Evolutionary conservation across 2,329 filamentous ascomycete genomes (phyloP), one percentile per base, ranked within the genome.

Genomic region (Tolypocladium tundrense): DNA sequence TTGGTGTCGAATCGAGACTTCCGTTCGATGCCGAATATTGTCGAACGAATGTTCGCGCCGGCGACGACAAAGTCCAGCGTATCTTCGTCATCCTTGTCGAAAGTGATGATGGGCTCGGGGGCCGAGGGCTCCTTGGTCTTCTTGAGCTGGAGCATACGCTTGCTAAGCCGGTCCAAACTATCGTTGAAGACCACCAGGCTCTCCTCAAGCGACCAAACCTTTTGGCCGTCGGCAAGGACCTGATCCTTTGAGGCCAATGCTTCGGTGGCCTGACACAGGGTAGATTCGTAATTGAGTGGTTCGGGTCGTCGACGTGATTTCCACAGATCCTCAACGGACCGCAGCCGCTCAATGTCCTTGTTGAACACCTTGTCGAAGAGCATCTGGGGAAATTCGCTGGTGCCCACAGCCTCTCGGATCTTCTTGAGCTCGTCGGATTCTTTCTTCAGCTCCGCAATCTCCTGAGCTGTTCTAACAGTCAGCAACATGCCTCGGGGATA

Each of bases 1-100:
- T 99, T 99, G 67, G 94, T 92, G 69, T 97, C 92, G 68, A 97
- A 99, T 59, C 95, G 91, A 27, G 91, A 96, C 70, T 91, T 93
- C 5, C 79, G 76, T 57, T 93, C 88, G 59, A 99, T 96, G 58
- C 86, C 88, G 68, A 99, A 99, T n/a, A 96, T 81, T 31, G 84
- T 79, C 1, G 93, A 94, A 51, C 94, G 85, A 31, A 99, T 83
- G 67, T 99, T 99, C 37, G 93, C 91, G 64, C 88, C 90, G 0
- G 94, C 86, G 1, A 91, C 84, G 8, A 99, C 94, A 70, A 99
- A 97, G 68, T 99, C 92, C 9, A 99, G 79, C 0, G 93, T 97
- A 68, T 97, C 93, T 41, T 87, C 84, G 67, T 99, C 94, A 69
- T 99, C 94, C 75, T 99, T 99, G 78, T 99, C 94, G 68, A 99